Evolutionary conservation across 2,329 filamentous ascomycete genomes (phyloP), one percentile per base, ranked within the genome.

Genomic region (Microcyclosporella mali): DNA sequence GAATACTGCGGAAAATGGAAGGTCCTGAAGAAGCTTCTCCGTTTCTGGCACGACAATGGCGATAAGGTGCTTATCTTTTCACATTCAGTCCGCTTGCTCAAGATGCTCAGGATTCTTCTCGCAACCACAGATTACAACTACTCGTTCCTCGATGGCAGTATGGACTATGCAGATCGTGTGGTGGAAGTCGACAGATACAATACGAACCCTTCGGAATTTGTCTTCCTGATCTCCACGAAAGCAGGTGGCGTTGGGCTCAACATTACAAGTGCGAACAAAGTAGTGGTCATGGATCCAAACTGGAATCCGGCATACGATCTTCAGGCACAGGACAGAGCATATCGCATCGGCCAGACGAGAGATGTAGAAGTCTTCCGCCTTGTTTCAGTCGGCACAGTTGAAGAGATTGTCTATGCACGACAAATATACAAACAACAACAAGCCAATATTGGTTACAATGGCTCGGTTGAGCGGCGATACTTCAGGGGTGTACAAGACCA

Each of bases 351-450:
- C 0, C 92, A 98, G 65, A 81, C 79, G 0, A 77, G 92, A 15
- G 88, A 97, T 58, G 92, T 98, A 0, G 92, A 98, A 61, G 90
- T 97, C 1, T 97, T 95, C 62, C 82, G 92, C 3, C 77, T 98
- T 1, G 81, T 98, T 14, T 90, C 85, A 2, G 81, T 86, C 1
- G 92, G 92, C 1, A 97, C 92, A 0, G 88, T 98, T 12, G 92
- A 98, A 61, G 92, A 98, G 64, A 92, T 95, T 41, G 88, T 97
- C 6, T 98, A 98, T 57, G 92, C 90, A 0, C 78, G 92, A 6
- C 92, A 98, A 58, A 92, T 98, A 30, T 98, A 98, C 74, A 98
- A 98, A 65, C 92, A 98, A 61, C 92, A 98, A 59, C 92, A 97
- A 67, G 90, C 92, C 18, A 97, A 95, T 58, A 97, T 98, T 45